These are phyloP conservation scores for Wickerhamiella azymoides DNA, from an alignment of 805 yeast genomes.

Conservation along the genomic window DNA sequence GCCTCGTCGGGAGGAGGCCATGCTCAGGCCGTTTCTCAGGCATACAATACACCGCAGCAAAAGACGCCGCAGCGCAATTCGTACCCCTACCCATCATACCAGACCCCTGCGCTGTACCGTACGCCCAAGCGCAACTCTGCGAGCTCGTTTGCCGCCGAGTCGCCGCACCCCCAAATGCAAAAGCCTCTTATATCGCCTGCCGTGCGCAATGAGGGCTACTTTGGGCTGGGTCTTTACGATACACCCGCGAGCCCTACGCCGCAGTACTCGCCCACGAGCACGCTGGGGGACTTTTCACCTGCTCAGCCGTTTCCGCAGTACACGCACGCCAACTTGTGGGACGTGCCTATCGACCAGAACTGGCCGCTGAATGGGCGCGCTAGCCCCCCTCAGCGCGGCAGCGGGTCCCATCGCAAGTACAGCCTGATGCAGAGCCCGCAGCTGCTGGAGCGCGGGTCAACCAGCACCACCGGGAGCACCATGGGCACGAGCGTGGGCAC, in stretches of 20 bases:
- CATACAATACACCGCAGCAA: no score
- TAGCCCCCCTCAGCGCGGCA: neutral
- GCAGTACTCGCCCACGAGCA: slow-evolving; percentile 1
- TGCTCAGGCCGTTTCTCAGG: neutral
- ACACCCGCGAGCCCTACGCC: neutral
- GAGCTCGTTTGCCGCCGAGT: neutral
- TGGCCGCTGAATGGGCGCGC: slow-evolving; percentile 2
- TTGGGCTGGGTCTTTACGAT: slow-evolving; percentile 2
- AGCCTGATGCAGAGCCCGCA: slow-evolving; percentile 9
- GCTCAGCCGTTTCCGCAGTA: slow-evolving; percentile 8
- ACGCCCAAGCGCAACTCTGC: slow-evolving; percentile 6
- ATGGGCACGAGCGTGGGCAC: no score
- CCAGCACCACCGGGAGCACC: neutral
- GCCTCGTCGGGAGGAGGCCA: neutral
- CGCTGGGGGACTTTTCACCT: slow-evolving; percentile 4
- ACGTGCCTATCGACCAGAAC: slow-evolving; percentile 2
- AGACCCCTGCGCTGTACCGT: neutral
- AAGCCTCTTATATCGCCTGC: slow-evolving; percentile 7
- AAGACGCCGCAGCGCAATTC: neutral
- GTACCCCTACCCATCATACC: neutral
- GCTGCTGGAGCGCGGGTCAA: neutral
- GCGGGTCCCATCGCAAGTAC: neutral
- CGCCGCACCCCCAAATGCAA: slow-evolving; percentile 3
- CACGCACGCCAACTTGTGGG: slow-evolving; percentile 3
- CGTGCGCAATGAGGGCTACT: neutral